Conservation (phyloP, 2,329 filamentous ascomycete genomes). For the Phaeosphaeriaceae sp. region DNA sequence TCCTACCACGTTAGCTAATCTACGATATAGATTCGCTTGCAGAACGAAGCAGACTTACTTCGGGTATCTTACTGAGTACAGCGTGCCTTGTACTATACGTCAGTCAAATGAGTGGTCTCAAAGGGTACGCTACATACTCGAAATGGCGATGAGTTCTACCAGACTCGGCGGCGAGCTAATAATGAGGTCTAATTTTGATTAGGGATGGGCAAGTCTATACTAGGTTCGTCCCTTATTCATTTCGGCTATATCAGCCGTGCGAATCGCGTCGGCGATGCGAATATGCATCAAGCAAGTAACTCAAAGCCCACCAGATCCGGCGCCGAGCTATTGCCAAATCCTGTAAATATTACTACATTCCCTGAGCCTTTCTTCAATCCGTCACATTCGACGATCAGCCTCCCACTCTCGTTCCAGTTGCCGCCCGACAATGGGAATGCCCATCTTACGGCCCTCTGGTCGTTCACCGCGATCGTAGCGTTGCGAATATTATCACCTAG, state of each 20-base stretch:
- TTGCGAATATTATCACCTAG: conserved; percentile 46
- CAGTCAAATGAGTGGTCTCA: too few species aligned
- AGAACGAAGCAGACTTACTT: too few species aligned
- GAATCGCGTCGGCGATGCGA: not conserved
- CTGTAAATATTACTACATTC: conserved; percentile 31
- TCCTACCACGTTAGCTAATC: too few species aligned
- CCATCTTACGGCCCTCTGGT: conserved; percentile 41
- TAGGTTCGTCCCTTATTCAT: not conserved
- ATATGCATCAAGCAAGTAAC: conserved; percentile 18
- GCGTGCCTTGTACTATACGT: too few species aligned
- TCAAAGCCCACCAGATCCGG: conserved; percentile 42
- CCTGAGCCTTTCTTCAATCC: conserved; percentile 31
- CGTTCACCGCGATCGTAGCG: conserved; percentile 49
- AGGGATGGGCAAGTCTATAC: too few species aligned
- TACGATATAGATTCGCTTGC: too few species aligned
- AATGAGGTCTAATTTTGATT: too few species aligned
- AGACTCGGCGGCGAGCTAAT: too few species aligned
- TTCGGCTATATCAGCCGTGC: not conserved
- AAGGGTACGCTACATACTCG: too few species aligned
- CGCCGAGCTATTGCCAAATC: conserved; percentile 20
- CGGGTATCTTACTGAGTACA: too few species aligned
- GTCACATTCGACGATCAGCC: conserved; percentile 33
- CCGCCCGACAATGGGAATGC: conserved; percentile 51
- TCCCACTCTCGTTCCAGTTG: conserved; percentile 45
- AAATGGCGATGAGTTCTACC: too few species aligned